Evolutionary conservation across 768 basidiomycete species (phyloP), one percentile per base, ranked within the genome.

Genomic region (Hydnomerulius pinastri): DNA sequence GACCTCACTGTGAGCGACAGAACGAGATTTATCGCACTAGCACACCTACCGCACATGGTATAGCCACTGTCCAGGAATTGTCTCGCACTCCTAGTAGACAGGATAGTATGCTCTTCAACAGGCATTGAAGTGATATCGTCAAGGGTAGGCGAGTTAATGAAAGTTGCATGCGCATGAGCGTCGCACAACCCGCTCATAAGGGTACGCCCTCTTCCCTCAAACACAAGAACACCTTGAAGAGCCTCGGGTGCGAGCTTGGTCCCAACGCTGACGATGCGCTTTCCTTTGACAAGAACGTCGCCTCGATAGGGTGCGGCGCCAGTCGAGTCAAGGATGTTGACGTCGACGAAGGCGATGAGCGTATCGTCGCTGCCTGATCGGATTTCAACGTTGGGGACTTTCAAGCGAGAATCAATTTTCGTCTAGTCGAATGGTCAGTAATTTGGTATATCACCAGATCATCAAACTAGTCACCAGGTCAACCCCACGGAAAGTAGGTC

Each of bases 131-230:
- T 61, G 24, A 71, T 61, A 18, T 57, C 66, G 25, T 70, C 70
- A 9, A 72, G 58, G 12, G 60, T 55, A 13, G 57, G 56, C 6
- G 71, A 53, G 37, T 72, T 66, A 17, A 67, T 71, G 25, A 59
- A 71, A 21, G 48, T 63, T 13, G 62, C 54, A 47, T 72, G 71
- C 2, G 71, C 63, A 48, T 72, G 71, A 0, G 71, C 61, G 45
- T 72, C 71, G 18, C 70, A 60, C 51, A 71, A 57, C 20, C 70
- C 70, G 23, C 70, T 71, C 70, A 71, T 65, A 0, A 71, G 57
- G 12, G 67, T 69, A 25, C 71, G 67, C 4, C 69, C 70, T 32
- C 43, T 61, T 0, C 70, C 70, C 6, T 71, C 51, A 24, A 72
- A 42, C 15, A 71, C 44, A 8, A 51, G 30, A 18, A 57, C 65